Evolutionary conservation across 2,329 filamentous ascomycete genomes (phyloP).

Genomic region (Aspergillus sergii): DNA sequence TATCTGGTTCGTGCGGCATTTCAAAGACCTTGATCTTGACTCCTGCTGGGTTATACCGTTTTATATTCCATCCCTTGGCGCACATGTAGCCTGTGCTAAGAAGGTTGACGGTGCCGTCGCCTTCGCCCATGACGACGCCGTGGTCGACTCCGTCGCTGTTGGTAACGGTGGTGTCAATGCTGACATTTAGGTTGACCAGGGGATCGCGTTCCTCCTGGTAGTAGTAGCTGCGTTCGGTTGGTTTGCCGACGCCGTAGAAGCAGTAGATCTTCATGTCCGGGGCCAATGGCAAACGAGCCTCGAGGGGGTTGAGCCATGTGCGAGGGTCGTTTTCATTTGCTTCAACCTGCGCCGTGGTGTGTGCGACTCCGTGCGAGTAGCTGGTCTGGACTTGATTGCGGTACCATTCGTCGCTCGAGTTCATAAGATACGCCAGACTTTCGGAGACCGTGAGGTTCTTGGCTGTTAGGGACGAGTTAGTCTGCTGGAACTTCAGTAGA

Average conservation of each 20-base stretch:
- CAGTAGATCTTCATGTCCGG: constrained; percentile 94
- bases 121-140: constrained; percentile 93
- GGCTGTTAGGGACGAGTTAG: constrained; percentile 62
- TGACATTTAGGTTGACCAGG: constrained; percentile 58
- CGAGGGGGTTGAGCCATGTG: constrained; percentile 97
- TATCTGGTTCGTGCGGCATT: constrained; percentile 94
- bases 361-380: constrained; percentile 88
- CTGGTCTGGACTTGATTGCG: constrained; percentile 68
- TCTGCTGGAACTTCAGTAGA: constrained; percentile 78
- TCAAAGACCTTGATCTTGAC: constrained; percentile 83
- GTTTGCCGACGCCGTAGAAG: constrained; percentile 93
- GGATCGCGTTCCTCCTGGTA: constrained; percentile 74
- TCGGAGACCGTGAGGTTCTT: constrained; percentile 79
- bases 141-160: constrained; percentile 64
- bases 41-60: constrained; percentile 87
- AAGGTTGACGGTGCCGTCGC: constrained; percentile 94
- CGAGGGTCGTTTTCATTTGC: constrained; percentile 72
- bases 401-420: constrained; percentile 85
- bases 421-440: constrained; percentile 76
- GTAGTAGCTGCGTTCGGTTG: constrained; percentile 89
- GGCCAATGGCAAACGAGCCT: constrained; percentile 81
- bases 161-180: constrained; percentile 55
- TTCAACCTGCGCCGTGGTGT: constrained; percentile 77
- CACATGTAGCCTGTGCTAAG: constrained; percentile 96
- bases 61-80: constrained; percentile 89